Conservation (phyloP, 2,329 filamentous ascomycete genomes). For the Exophiala sideris region DNA sequence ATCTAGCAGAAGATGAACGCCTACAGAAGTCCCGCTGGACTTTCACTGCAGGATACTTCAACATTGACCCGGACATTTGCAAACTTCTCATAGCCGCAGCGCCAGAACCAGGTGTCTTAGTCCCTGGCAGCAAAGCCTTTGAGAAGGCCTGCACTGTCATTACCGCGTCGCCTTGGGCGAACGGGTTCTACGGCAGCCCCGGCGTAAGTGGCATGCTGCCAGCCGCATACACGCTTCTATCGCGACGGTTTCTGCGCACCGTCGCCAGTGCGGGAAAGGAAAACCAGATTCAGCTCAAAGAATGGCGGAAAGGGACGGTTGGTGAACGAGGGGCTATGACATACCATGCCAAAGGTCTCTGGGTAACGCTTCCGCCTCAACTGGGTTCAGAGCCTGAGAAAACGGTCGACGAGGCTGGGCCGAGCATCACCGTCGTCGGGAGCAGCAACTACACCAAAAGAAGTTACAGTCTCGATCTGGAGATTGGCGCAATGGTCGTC, state of each 20-base stretch:
- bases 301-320: conserved; percentile 82
- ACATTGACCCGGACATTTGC: conserved; percentile 82
- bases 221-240: conserved; percentile 85
- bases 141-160: conserved; percentile 70
- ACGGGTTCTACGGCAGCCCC: conserved; percentile 87
- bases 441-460: conserved; percentile 95
- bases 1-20: conserved; percentile 57
- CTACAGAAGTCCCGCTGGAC: conserved; percentile 78
- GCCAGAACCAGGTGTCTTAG: conserved; percentile 20
- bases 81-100: conserved; percentile 68
- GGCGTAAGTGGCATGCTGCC: conserved; percentile 89
- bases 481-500: conserved; percentile 81
- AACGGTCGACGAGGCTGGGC: conserved; percentile 53
- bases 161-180: conserved; percentile 87
- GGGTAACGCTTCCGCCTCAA: conserved; percentile 24
- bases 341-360: conserved; percentile 85
- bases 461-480: conserved; percentile 87
- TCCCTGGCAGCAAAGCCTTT: conserved; percentile 24
- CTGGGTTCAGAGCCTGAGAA: conserved; percentile 7
- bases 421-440: conserved; percentile 78
- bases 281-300: conserved; percentile 67
- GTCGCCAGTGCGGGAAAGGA: conserved; percentile 53
- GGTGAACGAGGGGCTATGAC: conserved; percentile 85
- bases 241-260: conserved; percentile 71
- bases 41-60: conserved; percentile 98